Evolutionary conservation across 2,329 filamentous ascomycete genomes (phyloP), one percentile per base, ranked within the genome.

Genomic region (Calonectria pauciramosa): DNA sequence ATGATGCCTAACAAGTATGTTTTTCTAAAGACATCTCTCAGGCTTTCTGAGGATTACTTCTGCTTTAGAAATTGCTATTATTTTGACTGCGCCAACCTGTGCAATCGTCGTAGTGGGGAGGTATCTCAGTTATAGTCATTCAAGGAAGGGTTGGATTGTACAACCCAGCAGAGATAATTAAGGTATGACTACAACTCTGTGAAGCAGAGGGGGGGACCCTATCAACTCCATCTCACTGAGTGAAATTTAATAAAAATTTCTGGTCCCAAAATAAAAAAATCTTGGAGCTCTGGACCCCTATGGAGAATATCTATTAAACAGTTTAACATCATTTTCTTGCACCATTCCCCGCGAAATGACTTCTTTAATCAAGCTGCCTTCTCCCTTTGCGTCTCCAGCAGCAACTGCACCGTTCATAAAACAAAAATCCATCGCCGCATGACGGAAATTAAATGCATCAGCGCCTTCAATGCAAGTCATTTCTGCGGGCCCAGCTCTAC

Each of bases 271-370:
- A 20, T 20, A 41, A 28, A 28, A 23, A 20, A 23, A 18, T 20
- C 16, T 41, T 28, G 14, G 36, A 63, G 16, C 34, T 18, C n/a
- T 28, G 36, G 56, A 63, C 56, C 56, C 56, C 26, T 41, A 63
- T 13, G 14, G 36, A 41, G 23, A 28, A 13, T 11, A 41, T 60
- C 56, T 34, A 63, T 63, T 63, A 63, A 63, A 67, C 64, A 51
- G 64, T 38, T 67, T 14, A 28, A 54, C 16, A 68, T 68, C 26
- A 28, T 54, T n/a, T 68, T 52, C 64, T 26, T 68, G 26, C 65
- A n/a, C 32, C 65, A 68, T 68, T 68, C 65, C 65, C 65, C 23
- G 32, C 16, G 20, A 68, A 68, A 68, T 68, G 44, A n/a, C 13
- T 52, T 51, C 14, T 23, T 49, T 32, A 64, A 64, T 52, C 38